Conservation (phyloP, 2,329 filamentous ascomycete genomes). For the Xylaria sp. region DNA sequence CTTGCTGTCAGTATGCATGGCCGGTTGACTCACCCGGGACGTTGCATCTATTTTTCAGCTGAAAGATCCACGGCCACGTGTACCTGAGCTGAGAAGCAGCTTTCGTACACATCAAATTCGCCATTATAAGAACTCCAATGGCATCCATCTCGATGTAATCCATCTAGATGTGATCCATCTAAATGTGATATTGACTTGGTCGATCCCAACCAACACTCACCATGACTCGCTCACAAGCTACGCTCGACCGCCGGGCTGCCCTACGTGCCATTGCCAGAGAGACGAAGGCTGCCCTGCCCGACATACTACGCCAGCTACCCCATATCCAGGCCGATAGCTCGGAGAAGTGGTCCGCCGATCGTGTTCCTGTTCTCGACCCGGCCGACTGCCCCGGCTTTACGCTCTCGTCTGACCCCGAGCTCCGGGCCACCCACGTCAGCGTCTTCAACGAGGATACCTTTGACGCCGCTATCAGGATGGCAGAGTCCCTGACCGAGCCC, state of each 20-base stretch:
- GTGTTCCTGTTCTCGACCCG: constrained; percentile 53
- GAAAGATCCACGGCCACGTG: not conserved
- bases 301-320: constrained; percentile 57
- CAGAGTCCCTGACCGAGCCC: constrained; percentile 25
- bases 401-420: constrained; percentile 28
- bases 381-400: constrained; percentile 55
- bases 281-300: constrained; percentile 58
- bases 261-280: constrained; percentile 59
- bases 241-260: constrained; percentile 33
- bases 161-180: too few relatives aligned
- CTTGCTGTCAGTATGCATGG: not conserved
- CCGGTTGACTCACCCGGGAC: constrained; percentile 19
- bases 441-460: constrained; percentile 68
- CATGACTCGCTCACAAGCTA: constrained; percentile 30
- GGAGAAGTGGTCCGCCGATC: constrained; percentile 51
- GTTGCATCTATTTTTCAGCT: not conserved
- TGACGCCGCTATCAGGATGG: constrained; percentile 62
- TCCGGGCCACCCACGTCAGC: constrained; percentile 49
- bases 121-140: constrained; percentile 7
- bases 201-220: not conserved
- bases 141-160: too few relatives aligned
- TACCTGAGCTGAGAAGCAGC: not conserved
- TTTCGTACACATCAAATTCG: not conserved
- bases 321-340: constrained; percentile 52
- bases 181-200: too few relatives aligned